Conservation (phyloP, 1,139 yeast genomes). For the Candida smagusa region DNA sequence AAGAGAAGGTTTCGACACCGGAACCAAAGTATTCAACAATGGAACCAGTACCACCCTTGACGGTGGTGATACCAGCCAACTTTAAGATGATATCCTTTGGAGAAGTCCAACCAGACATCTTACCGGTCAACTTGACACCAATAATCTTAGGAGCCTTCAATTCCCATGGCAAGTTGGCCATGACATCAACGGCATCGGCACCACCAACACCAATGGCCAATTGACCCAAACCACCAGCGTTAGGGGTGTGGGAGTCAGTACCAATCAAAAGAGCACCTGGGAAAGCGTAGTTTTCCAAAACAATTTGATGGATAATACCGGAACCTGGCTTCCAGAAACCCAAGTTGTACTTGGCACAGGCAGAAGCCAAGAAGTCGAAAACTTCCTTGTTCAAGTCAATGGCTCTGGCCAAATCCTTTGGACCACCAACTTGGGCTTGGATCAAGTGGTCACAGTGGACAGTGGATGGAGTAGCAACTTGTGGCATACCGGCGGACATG, state of each 20-base stretch:
- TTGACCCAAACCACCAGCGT: slow-evolving; percentile 99
- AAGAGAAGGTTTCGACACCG: slow-evolving; percentile 93
- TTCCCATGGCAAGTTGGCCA: slow-evolving; percentile 97
- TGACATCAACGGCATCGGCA: slow-evolving; percentile 99
- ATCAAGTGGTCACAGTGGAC: slow-evolving; percentile 99
- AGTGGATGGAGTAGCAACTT: slow-evolving; percentile 94
- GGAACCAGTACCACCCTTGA: slow-evolving; percentile 98
- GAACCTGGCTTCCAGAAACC: slow-evolving; percentile 99
- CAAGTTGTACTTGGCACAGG: slow-evolving; percentile 96
- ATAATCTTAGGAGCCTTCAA: slow-evolving; percentile 96
- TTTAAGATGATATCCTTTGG: slow-evolving; percentile 96
- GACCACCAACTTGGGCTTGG: slow-evolving; percentile 95
- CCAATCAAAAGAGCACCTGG: slow-evolving; percentile 98
- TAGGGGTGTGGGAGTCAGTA: slow-evolving; percentile 98
- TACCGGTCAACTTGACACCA: slow-evolving; percentile 96
- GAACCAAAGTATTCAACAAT: slow-evolving; percentile 97
- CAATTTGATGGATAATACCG: slow-evolving; percentile 97
- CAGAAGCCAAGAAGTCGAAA: slow-evolving; percentile 88
- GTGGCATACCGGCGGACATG: slow-evolving; percentile 95
- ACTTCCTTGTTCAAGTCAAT: slow-evolving; percentile 93
- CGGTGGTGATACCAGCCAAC: slow-evolving; percentile 96
- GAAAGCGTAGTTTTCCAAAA: slow-evolving; percentile 95
- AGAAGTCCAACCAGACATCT: slow-evolving; percentile 96
- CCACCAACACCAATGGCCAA: slow-evolving; percentile 99
- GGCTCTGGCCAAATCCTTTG: slow-evolving; percentile 90